Conservation (phyloP, 2,329 filamentous ascomycete species). For the Cytospora mali region DNA sequence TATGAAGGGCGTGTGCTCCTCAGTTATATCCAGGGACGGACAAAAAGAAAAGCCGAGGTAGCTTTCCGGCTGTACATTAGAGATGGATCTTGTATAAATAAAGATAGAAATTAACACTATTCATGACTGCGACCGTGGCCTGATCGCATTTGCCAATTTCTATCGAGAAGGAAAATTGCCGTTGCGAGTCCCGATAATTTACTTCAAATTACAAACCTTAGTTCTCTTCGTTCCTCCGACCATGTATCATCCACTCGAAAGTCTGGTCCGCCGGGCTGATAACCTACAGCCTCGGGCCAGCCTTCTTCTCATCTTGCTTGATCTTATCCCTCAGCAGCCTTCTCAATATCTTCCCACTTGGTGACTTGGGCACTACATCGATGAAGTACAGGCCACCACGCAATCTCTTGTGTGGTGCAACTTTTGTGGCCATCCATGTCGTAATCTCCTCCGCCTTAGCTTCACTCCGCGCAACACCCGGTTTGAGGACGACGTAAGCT, state of each 20-base stretch:
- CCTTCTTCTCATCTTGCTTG: constrained; percentile 42
- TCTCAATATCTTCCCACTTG: constrained; percentile 53
- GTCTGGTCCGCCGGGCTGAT: background rate
- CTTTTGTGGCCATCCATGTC: constrained; percentile 41
- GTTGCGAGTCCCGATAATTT: background rate
- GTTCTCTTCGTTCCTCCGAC: background rate
- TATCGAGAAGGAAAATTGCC: background rate
- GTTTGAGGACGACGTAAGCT: constrained; percentile 60
- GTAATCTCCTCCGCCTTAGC: constrained; percentile 44
- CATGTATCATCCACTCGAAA: no score
- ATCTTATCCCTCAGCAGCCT: constrained; percentile 45
- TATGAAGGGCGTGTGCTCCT: background rate
- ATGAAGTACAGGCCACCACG: constrained; percentile 72
- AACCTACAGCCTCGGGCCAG: constrained; percentile 46
- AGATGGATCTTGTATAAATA: background rate
- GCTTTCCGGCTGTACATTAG: constrained; percentile 4
- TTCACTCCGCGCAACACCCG: constrained; percentile 41
- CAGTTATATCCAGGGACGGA: constrained; percentile 12
- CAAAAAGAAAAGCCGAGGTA: background rate
- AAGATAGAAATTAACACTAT: background rate
- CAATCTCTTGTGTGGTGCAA: constrained; percentile 63
- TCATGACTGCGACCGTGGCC: background rate
- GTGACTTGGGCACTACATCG: constrained; percentile 71
- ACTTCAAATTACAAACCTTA: background rate
- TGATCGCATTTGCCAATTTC: background rate